Evolutionary conservation across 129 eudicot genomes (phyloP), one percentile per base, ranked within the genome.

Genomic region (Gnaphalium uliginosum): DNA sequence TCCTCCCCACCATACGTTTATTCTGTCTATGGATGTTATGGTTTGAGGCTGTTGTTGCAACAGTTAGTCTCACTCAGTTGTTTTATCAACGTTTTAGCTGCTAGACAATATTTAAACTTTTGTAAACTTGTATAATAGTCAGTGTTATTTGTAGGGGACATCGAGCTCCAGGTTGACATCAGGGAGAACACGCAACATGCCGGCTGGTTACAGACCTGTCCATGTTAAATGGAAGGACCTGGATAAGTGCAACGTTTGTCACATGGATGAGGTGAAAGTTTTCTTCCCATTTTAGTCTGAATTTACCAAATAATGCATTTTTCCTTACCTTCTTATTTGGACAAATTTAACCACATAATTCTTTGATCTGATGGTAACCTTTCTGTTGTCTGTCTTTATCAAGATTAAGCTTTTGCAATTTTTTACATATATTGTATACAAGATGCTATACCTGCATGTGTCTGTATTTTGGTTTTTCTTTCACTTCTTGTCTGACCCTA

Each of bases 241-340:
- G 11, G 99, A 95, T 71, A 88, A 90, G 81, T 94, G 98, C 92
- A 90, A 89, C 58, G 97, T 94, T 25, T 94, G 98, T 86, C 97
- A 90, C 84, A 94, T 94, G 98, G 98, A 94, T 84, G 98, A 94
- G 93, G 98, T 94, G 67, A 70, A 53, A 29, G 24, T 39, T 35
- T 9, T 70, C 65, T 25, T 30, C 7, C 39, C 7, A 25, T 9
- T 66, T 69, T 3, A 25, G 41, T 18, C 41, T 23, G 53, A 78
- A 66, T 29, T 25, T 41, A 72, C 65, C n/a, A 46, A 65, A 24
- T 22, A 62, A 18, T 75, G 65, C 71, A 27, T 39, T 27, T 59
- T 41, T 58, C 6, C 11, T 22, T 10, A 6, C 75, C 53, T 13
- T 21, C 53, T 13, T 21, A 10, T 19, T 75, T 77, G 50, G 81